Evolutionary conservation across 2,329 filamentous ascomycete species (phyloP).

Genomic region (Epicoccum nigrum): DNA sequence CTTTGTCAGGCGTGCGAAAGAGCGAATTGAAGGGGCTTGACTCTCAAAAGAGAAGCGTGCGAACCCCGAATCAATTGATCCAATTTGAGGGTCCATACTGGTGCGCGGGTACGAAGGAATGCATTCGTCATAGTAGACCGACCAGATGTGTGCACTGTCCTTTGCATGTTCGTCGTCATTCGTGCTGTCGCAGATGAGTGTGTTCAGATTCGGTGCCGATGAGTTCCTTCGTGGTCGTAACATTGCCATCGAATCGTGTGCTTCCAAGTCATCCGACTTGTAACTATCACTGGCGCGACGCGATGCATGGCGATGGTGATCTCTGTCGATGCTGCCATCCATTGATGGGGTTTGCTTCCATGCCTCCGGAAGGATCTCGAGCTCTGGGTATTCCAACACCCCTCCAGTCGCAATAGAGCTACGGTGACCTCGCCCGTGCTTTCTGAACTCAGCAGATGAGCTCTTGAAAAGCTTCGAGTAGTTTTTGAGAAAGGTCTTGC

Average conservation of each 20-base stretch:
- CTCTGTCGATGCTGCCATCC: constrained; percentile 4
- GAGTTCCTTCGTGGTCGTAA: constrained; percentile 33
- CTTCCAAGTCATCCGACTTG: constrained; percentile 19
- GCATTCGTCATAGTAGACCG: constrained; percentile 45
- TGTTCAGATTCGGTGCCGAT: constrained; percentile 28
- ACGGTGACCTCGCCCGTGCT: constrained; percentile 52
- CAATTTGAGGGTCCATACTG: constrained; percentile 27
- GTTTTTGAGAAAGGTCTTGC: constrained; percentile 50
- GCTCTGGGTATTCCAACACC: constrained; percentile 53
- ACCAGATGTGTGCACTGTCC: constrained; percentile 42
- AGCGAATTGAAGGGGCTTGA: constrained; percentile 20
- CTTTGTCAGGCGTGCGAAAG: constrained; percentile 16
- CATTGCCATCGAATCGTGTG: constrained; percentile 32
- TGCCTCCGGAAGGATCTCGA: constrained; percentile 53
- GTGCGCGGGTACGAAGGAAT: constrained; percentile 34
- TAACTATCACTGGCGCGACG: constrained; percentile 13
- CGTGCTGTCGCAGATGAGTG: constrained; percentile 19
- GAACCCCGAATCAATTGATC: constrained; percentile 22
- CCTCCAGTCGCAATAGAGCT: constrained; percentile 52
- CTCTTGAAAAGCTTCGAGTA: constrained; percentile 53
- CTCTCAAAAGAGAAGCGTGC: constrained; percentile 29
- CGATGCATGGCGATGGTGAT: neutral
- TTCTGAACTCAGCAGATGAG: constrained; percentile 47
- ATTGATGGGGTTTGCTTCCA: constrained; percentile 27
- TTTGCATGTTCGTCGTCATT: constrained; percentile 11